Conservation (phyloP, 495 filamentous ascomycete genomes). For the Penicillium paradoxum region DNA sequence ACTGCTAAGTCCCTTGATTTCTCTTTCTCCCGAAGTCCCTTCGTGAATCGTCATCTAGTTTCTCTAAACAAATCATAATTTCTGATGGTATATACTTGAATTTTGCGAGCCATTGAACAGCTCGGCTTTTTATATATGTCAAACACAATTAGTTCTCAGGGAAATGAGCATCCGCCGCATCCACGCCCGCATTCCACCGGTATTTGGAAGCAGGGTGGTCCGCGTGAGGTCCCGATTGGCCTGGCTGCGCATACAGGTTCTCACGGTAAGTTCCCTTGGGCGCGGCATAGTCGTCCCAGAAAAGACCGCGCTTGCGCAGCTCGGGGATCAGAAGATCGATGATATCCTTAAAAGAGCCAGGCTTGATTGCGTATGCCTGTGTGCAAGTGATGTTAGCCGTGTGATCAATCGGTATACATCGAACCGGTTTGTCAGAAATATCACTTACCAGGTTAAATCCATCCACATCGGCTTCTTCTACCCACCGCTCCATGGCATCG, state of each 20-base stretch:
- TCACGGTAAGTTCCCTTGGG: slow-evolving; percentile 46
- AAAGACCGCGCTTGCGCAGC: slow-evolving; percentile 42
- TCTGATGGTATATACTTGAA: neutral
- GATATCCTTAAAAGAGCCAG: slow-evolving; percentile 59
- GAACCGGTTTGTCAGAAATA: neutral
- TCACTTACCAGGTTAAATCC: slow-evolving; percentile 54
- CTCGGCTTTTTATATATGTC: neutral
- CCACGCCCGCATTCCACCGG: slow-evolving; percentile 45
- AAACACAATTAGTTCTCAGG: slow-evolving; percentile 13
- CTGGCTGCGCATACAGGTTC: slow-evolving; percentile 36
- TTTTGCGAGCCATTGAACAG: neutral
- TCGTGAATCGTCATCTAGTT: no score
- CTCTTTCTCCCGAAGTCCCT: no score
- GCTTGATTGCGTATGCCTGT: slow-evolving; percentile 56
- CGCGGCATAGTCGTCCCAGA: slow-evolving; percentile 46
- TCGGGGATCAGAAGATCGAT: slow-evolving; percentile 48
- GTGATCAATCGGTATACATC: neutral
- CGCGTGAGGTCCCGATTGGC: slow-evolving; percentile 39
- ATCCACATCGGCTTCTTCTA: slow-evolving; percentile 57
- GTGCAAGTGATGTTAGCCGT: neutral
- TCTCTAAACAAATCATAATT: no score
- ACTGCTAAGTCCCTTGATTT: no score
- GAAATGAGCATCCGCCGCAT: slow-evolving; percentile 21
- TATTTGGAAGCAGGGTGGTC: slow-evolving; percentile 50
- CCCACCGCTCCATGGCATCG: slow-evolving; percentile 57